Conservation (phyloP, 345 rosid genomes). For the Brassica incana region DNA sequence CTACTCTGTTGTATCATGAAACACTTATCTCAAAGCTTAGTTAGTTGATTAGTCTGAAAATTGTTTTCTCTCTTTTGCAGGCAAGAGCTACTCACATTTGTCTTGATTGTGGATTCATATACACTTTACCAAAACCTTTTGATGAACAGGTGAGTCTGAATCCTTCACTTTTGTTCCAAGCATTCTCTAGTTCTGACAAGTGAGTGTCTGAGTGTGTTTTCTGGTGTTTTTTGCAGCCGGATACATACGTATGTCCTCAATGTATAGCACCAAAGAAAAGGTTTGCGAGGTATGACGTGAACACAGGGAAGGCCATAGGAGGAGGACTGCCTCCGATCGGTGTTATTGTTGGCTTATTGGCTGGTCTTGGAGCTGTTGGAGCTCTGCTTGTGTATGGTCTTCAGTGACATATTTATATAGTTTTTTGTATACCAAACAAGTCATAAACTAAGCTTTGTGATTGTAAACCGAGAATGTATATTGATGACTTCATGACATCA, state of each 20-base stretch:
- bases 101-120: constrained; percentile 92
- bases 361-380: constrained; percentile 81
- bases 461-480: constrained; percentile 21
- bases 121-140: constrained; percentile 69
- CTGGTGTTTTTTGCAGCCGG: constrained; percentile 56
- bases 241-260: constrained; percentile 82
- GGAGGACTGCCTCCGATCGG: constrained; percentile 95
- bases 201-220: background rate
- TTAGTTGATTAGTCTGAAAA: background rate
- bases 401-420: constrained; percentile 44
- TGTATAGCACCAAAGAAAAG: constrained; percentile 92
- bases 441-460: constrained; percentile 3
- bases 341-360: constrained; percentile 74
- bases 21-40: background rate
- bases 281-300: constrained; percentile 77
- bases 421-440: background rate
- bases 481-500: constrained; percentile 7
- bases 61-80: constrained; percentile 46
- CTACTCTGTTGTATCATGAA: background rate
- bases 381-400: constrained; percentile 93
- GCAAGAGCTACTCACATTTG: constrained; percentile 93
- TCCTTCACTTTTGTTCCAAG: background rate
- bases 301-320: constrained; percentile 83
- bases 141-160: constrained; percentile 68
- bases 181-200: background rate